Base-by-base conservation (phyloP, 768 basidiomycete species). In the Mycena indigotica region DNA sequence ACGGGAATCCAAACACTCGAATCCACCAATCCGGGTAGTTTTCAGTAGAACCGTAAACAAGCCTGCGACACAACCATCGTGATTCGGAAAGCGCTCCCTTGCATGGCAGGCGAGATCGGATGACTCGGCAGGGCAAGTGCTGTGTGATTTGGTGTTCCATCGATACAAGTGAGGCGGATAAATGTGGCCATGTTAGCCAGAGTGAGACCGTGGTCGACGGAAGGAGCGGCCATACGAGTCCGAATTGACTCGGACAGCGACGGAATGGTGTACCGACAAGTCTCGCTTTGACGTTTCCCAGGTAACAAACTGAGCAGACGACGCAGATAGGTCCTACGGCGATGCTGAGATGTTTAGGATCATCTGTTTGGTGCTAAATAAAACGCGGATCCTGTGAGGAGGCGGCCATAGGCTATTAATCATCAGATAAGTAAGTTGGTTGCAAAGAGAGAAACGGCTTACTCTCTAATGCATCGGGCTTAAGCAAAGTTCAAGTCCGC, bases 51-150 rank as follows among this genome's bases (percentile, higher is more conserved):
- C 17, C 17, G 25, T 25, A 28, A 49, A 40, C 44, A 40, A 26
- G 13, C n/a, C 29, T n/a, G 19, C 24, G 23, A 25, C 4, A 66
- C 72, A 23, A 74, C 74, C 15, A 73, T 69, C 8, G 70, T 77
- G n/a, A 72, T 66, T 69, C 10, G 63, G 59, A 10, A 72, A 71
- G 70, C 78, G 79, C 70, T 77, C 78, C 66, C 72, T 70, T 48
- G 78, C 77, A 2, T 80, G 78, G 77, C 32, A 35, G 32, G 17
- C 8, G 32, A 35, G 32, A 35, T 35, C 32, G 10, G 32, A 35
- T 8, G 10, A 35, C 32, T 35, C n/a, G 32, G 32, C 32, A 35
- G 32, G 8, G 32, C n/a, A n/a, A 35, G 32, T 8, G 32, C 32
- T 35, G 32, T 35, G 32, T 17, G 32, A 8, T 35, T 35, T 35